Base-by-base conservation (phyloP, 2,329 filamentous ascomycete species). In the Pezicula carpinea region DNA sequence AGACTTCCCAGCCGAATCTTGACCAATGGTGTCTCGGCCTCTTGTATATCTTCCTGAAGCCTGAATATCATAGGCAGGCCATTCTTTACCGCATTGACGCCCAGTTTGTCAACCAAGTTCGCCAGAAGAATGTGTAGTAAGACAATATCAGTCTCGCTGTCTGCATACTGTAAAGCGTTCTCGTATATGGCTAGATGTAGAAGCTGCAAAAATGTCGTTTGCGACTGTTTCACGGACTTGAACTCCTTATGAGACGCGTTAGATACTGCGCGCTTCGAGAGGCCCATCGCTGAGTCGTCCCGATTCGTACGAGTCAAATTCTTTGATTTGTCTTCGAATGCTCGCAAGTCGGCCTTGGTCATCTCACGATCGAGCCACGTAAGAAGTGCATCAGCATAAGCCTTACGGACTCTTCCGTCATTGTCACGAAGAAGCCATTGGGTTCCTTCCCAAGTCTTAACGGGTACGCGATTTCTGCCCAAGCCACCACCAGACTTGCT, bases 401-500 rank as follows among this genome's bases (percentile, higher is more conserved):
- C 88, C 62, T 85, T 85, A 45, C 91, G 82, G 29, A 97, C 90
- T 26, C 81, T 76, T 26, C 81, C 81, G 58, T 91, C 85, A 1
- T 81, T 76, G 59, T 96, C 92, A 32, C 87, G 83, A 17, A 97
- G 71, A 38, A 97, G 79, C 88, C 89, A 96, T 52, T 96, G 89
- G 0, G 91, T 96, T n/a, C 89, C 89, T 66, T 97, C 91, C 93
- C 93, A 99, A 0, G 91, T 86, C 46, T 87, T 79, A 7, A 95
- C 75, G 0, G 87, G 83, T 1, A 95, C 87, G 34, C 76, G 80
- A 63, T 85, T 88, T 53, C 90, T 79, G 5, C 82, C 80, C 43
- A 93, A 77, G 23, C 79, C 79, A 62, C 75, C 82, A 54, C 76
- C 77, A 55, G 71, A 74, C 50, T 76, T 70, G 55, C 76, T 80